These are phyloP conservation scores for Yamadazyma laniorum DNA, from an alignment of 805 yeast species.

Conservation along the genomic window DNA sequence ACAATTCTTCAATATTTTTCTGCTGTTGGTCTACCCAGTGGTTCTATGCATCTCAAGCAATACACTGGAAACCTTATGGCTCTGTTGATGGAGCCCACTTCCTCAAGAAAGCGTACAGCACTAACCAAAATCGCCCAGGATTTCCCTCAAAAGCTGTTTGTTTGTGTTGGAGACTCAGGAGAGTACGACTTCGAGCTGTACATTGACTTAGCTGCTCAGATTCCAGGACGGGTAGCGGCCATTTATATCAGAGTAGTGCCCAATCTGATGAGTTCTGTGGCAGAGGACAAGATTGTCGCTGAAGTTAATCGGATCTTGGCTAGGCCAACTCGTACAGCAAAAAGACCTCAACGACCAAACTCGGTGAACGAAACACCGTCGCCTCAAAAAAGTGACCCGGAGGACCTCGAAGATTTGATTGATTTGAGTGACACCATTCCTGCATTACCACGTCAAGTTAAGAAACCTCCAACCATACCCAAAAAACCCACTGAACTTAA, in stretches of 20 bases:
- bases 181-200: conserved; percentile 95
- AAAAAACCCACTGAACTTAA: conserved; percentile 44
- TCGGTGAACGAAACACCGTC: conserved; percentile 13
- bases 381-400: conserved; percentile 8
- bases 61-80: conserved; percentile 80
- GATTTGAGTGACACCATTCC: conserved; percentile 38
- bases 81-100: conserved; percentile 83
- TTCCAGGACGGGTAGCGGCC: conserved; percentile 65
- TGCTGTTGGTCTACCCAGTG: conserved; percentile 61
- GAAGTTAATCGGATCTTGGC: conserved; percentile 27
- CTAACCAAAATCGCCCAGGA: conserved; percentile 63
- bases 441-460: conserved; percentile 6
- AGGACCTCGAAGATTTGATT: conserved; percentile 27
- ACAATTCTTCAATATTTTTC: conserved; percentile 57
- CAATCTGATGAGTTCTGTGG: conserved; percentile 60
- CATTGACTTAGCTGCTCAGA: conserved; percentile 57
- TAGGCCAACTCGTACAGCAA: conserved; percentile 7
- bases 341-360: conserved; percentile 7
- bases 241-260: conserved; percentile 80
- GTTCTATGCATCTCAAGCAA: conserved; percentile 84
- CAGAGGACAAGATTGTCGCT: conserved; percentile 34
- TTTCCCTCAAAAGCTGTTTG: conserved; percentile 73
- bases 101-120: conserved; percentile 71
- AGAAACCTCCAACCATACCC: conserved; percentile 46
- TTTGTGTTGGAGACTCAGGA: conserved; percentile 93